Evolutionary conservation across 441 rosid species (phyloP).

Genomic region (Viola pubescens): DNA sequence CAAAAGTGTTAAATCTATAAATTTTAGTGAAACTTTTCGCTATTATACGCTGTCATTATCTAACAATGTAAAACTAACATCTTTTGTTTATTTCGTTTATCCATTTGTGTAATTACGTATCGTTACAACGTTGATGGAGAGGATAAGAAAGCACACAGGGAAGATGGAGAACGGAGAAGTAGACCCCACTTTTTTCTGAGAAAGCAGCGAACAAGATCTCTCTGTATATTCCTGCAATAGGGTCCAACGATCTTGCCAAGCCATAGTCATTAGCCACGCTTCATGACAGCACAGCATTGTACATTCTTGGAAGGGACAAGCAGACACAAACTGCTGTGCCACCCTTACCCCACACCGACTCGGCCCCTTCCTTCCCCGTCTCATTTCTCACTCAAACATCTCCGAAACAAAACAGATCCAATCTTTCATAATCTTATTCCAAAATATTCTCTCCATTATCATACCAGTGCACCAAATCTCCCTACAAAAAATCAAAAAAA

Average conservation of each 20-base stretch:
- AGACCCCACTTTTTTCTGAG: background rate
- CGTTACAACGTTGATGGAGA: background rate
- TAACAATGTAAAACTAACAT: no score
- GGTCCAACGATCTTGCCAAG: slow-evolving; percentile 6
- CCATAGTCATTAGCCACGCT: background rate
- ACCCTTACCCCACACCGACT: slow-evolving; percentile 11
- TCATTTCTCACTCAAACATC: no score
- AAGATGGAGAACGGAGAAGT: background rate
- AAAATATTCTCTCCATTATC: slow-evolving; percentile 22
- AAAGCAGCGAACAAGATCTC: background rate
- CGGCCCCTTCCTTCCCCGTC: slow-evolving; percentile 11
- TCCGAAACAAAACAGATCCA: slow-evolving; percentile 19
- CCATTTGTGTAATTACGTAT: no score
- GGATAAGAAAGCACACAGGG: background rate
- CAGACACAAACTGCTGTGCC: slow-evolving; percentile 20
- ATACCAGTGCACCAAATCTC: background rate
- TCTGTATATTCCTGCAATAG: background rate
- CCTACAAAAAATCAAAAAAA: no score
- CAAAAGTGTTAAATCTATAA: no score
- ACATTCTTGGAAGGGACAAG: slow-evolving; percentile 3
- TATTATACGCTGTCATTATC: no score
- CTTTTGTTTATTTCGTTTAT: no score
- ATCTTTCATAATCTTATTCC: slow-evolving; percentile 13
- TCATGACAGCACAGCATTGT: slow-evolving; percentile 18
- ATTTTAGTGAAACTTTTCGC: no score